These are phyloP conservation scores for Catenaria anguillulae DNA, from an alignment of 371 early-diverging fungal species.

Conservation along the genomic window DNA sequence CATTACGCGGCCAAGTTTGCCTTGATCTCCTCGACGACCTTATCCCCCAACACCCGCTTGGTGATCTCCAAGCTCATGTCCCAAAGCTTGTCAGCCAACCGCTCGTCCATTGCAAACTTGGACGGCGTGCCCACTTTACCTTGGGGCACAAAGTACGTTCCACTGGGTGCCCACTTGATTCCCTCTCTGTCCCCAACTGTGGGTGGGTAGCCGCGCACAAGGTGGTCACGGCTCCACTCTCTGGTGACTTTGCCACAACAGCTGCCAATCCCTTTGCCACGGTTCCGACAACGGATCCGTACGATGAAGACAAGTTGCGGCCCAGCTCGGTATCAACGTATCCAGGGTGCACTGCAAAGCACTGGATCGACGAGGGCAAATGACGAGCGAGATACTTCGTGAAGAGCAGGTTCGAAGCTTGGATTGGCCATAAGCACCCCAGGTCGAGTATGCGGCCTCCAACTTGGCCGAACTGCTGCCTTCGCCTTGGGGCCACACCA, in stretches of 20 bases:
- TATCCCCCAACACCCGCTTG: not conserved
- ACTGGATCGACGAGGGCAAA: not conserved
- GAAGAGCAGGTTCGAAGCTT: slow-evolving; percentile 11
- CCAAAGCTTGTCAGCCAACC: not conserved
- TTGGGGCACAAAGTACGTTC: not conserved
- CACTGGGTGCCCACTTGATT: not conserved
- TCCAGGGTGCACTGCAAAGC: too few relatives aligned
- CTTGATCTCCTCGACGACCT: not conserved
- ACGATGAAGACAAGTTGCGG: not conserved
- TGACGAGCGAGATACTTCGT: slow-evolving; percentile 8
- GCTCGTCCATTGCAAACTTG: not conserved
- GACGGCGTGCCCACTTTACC: not conserved
- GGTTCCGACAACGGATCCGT: too few relatives aligned
- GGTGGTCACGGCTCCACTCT: not conserved
- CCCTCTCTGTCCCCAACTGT: too few relatives aligned
- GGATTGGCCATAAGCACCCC: slow-evolving; percentile 4
- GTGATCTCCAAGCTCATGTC: not conserved
- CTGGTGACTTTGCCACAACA: not conserved
- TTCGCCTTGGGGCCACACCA: not conserved
- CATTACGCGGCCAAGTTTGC: too few relatives aligned
- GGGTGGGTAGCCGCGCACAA: slow-evolving; percentile 1
- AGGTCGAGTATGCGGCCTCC: not conserved
- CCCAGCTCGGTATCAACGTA: slow-evolving; percentile 6
- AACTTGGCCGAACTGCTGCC: not conserved
- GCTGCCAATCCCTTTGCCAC: not conserved